These are phyloP conservation scores for Magnolia kwangsiensis DNA, from an alignment of 164 flowering plant genomes.

Conservation along the genomic window DNA sequence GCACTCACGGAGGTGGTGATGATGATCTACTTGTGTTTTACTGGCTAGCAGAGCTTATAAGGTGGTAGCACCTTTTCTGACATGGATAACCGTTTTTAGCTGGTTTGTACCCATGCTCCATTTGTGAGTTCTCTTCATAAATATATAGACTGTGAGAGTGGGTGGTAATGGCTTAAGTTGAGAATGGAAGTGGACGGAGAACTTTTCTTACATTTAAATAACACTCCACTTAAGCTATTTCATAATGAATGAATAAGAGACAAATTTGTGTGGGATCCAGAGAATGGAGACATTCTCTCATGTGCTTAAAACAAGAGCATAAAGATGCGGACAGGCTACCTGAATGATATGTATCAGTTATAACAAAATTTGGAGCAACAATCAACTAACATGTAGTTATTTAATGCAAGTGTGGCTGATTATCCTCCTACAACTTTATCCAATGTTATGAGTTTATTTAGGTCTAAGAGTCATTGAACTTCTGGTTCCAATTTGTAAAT, in stretches of 20 bases:
- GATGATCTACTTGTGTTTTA: neutral
- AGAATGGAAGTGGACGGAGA: neutral
- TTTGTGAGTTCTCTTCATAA: too few species aligned
- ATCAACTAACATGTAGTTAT: too few species aligned
- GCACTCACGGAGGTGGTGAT: neutral
- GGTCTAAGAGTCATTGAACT: too few species aligned
- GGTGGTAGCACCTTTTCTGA: neutral
- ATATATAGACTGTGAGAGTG: too few species aligned
- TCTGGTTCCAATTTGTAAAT: too few species aligned
- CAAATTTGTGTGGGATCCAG: neutral
- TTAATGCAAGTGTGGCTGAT: too few species aligned
- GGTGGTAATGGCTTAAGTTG: neutral
- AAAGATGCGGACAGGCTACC: neutral
- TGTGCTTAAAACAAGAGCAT: neutral
- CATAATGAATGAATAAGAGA: neutral
- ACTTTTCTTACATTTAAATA: neutral
- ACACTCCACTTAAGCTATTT: neutral
- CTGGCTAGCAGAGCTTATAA: neutral
- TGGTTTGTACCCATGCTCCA: neutral
- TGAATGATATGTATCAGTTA: neutral
- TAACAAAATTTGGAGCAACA: neutral
- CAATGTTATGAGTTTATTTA: too few species aligned
- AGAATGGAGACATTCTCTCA: neutral
- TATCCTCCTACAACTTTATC: too few species aligned
- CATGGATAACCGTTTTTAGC: neutral